A percentile compares a stretch with the other conserved stretches of the same genome.
These are phyloP conservation scores for Neonectria coccinea DNA, from an alignment of 2,329 filamentous ascomycete genomes.

Conservation along the genomic window DNA sequence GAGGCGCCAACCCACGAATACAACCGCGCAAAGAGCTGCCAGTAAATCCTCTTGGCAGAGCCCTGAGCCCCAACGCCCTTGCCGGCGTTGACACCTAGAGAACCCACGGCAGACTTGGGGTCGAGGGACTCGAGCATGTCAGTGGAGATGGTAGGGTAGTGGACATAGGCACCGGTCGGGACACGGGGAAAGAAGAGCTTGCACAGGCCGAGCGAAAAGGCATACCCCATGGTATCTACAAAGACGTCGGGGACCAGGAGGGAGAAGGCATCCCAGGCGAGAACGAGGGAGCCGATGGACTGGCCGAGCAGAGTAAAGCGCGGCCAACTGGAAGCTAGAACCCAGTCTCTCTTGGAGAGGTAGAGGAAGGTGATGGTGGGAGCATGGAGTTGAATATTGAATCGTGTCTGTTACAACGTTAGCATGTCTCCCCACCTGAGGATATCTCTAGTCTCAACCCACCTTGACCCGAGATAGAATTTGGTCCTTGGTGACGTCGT, in stretches of 20 bases:
- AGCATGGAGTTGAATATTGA: constrained; percentile 90
- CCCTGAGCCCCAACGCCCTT: constrained; percentile 80
- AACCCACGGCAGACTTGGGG: constrained; percentile 66
- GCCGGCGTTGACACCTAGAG: constrained; percentile 84
- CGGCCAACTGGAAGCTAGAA: constrained; percentile 88
- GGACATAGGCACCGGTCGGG: constrained; percentile 92
- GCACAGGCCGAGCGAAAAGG: constrained; percentile 85
- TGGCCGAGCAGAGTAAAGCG: constrained; percentile 95
- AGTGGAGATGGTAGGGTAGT: constrained; percentile 98
- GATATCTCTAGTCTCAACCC: constrained; percentile 31
- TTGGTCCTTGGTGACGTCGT: constrained; percentile 82
- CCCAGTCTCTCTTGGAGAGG: constrained; percentile 86
- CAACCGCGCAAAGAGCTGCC: constrained; percentile 83
- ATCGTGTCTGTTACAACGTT: constrained; percentile 71
- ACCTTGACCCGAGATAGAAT: constrained; percentile 85
- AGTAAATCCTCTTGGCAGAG: constrained; percentile 81
- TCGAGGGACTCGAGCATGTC: constrained; percentile 93
- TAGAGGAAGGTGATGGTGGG: constrained; percentile 91
- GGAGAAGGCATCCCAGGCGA: constrained; percentile 94
- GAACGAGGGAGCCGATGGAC: constrained; percentile 85
- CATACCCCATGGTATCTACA: constrained; percentile 98
- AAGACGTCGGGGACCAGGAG: constrained; percentile 93
- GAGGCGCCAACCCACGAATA: constrained; percentile 87
- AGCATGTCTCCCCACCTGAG: constrained; percentile 9
- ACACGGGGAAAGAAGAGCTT: constrained; percentile 84